These are phyloP conservation scores for Diaporthe australafricana DNA, from an alignment of 2,329 filamentous ascomycete species.

Conservation along the genomic window DNA sequence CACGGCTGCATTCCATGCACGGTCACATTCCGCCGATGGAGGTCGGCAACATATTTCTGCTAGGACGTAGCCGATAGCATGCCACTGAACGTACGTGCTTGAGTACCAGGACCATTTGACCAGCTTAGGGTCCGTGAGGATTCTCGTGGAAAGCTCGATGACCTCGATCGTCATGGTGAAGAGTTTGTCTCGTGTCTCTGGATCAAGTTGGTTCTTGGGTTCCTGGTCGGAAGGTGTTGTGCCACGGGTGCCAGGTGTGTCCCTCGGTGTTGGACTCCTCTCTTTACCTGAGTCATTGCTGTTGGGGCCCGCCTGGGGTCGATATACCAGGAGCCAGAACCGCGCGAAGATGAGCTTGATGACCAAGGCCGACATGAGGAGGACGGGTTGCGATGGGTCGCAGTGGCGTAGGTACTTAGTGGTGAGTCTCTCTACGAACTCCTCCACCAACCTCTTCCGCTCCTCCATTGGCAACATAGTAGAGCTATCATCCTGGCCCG, in stretches of 20 bases:
- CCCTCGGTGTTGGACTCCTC: not conserved
- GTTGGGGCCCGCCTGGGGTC: not conserved
- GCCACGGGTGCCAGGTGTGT: not conserved
- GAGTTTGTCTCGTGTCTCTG: constrained; percentile 68
- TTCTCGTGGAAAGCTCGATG: constrained; percentile 71
- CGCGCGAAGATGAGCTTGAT: constrained; percentile 26
- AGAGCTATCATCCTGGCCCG: not conserved
- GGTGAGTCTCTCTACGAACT: constrained; percentile 12
- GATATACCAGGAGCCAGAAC: constrained; percentile 33
- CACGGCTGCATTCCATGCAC: constrained; percentile 59
- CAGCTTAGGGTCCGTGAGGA: constrained; percentile 72
- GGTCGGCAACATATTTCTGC: constrained; percentile 59
- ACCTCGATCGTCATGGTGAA: constrained; percentile 81
- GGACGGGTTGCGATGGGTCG: constrained; percentile 20
- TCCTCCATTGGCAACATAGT: not conserved
- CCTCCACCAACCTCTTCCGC: constrained; percentile 10
- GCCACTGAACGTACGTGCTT: constrained; percentile 64
- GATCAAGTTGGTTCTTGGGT: not conserved
- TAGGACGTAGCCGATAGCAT: constrained; percentile 61
- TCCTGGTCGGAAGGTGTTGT: not conserved
- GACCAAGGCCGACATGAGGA: not conserved
- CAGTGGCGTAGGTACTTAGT: constrained; percentile 17
- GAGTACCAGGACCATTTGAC: constrained; percentile 62
- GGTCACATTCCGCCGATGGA: constrained; percentile 62
- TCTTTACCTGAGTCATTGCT: not conserved